A percentile compares a stretch with the other conserved stretches of the same genome.
Conservation (phyloP, 805 yeast species). For the Starmerella stigmatis region DNA sequence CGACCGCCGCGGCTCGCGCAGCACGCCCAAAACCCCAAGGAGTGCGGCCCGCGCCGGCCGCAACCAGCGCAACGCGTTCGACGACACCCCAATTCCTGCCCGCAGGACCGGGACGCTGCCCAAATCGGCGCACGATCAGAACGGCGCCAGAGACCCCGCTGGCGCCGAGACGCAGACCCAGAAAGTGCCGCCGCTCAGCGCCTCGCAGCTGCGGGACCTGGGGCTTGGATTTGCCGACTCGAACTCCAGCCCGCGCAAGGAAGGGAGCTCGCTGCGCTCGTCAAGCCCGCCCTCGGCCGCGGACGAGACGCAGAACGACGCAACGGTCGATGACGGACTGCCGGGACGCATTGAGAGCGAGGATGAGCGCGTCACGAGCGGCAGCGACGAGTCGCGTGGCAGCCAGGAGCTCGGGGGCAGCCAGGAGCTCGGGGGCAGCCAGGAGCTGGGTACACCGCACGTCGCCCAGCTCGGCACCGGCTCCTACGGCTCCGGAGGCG, state of each 20-base stretch:
- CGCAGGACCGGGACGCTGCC: not conserved
- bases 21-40: slow-evolving; percentile 10
- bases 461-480: not conserved
- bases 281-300: not conserved
- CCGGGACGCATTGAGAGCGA: not conserved
- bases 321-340: not conserved
- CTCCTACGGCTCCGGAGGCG: slow-evolving; percentile 7
- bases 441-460: not conserved
- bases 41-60: not conserved
- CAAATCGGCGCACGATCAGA: not conserved
- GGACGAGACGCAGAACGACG: not conserved
- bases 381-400: no score
- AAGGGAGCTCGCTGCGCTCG: slow-evolving; percentile 6
- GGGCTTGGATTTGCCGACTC: slow-evolving; percentile 1
- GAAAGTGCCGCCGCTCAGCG: not conserved
- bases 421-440: no score
- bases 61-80: not conserved
- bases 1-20: not conserved
- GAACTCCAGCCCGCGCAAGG: slow-evolving; percentile 10
- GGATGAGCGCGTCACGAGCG: slow-evolving; percentile 12
- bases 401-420: no score
- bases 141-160: not conserved
- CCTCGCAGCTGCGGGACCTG: slow-evolving; percentile 1
- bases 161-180: slow-evolving; percentile 1
- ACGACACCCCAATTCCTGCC: not conserved